A percentile compares a stretch with the other conserved stretches of the same genome.
Conservation (phyloP, 345 rosid genomes). For the Sisymbrium irio region DNA sequence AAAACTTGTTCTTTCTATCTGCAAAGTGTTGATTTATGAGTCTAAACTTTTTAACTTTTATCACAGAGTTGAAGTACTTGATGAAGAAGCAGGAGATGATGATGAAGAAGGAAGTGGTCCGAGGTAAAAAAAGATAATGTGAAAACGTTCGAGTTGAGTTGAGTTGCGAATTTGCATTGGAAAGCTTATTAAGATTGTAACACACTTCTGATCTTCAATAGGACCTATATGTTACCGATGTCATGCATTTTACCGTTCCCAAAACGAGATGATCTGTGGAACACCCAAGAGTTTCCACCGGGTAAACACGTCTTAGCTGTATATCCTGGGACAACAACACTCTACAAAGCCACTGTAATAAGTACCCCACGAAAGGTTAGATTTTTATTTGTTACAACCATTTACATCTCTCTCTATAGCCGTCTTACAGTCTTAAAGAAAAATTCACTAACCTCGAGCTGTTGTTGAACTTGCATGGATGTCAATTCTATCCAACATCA, state of each 20-base stretch:
- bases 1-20: too few species aligned
- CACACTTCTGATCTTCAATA: not conserved
- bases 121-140: slow-evolving; percentile 39
- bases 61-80: slow-evolving; percentile 81
- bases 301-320: slow-evolving; percentile 89
- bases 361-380: slow-evolving; percentile 65
- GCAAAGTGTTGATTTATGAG: not conserved
- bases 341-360: slow-evolving; percentile 88
- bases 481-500: not conserved
- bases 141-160: not conserved
- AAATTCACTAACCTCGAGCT: too few species aligned
- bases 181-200: not conserved
- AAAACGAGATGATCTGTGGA: slow-evolving; percentile 55
- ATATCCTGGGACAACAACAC: slow-evolving; percentile 95
- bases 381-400: slow-evolving; percentile 38
- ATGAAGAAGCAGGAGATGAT: slow-evolving; percentile 95
- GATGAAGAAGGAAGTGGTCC: slow-evolving; percentile 81
- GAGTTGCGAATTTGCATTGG: not conserved
- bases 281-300: slow-evolving; percentile 52
- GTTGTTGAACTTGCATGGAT: too few species aligned
- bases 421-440: too few species aligned
- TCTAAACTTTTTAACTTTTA: not conserved
- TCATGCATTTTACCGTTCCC: slow-evolving; percentile 81
- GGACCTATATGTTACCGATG: slow-evolving; percentile 78
- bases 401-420: not conserved